Base-by-base conservation (phyloP, 192 early-diverging fungal genomes). In the Coemansia sp. region DNA sequence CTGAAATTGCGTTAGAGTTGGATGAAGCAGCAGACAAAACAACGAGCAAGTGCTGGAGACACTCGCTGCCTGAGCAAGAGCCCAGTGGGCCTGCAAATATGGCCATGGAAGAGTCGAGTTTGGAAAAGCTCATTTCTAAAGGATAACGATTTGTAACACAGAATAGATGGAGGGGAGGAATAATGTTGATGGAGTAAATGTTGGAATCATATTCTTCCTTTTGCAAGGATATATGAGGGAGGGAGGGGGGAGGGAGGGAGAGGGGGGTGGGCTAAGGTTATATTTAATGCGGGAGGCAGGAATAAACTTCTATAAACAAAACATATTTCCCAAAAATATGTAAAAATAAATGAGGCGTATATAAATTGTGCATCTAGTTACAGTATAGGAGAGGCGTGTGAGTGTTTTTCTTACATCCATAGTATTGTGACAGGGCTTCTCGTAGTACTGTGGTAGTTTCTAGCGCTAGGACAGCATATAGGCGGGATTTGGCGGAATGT, bases 11-110 rank as follows among this genome's bases (percentile, higher is more conserved):
- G 9, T 4, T 23, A 10, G 9, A 53, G 23, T 14, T 26, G 24
- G 51, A 53, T 30, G 1, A 1, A 3, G 30, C 30, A 7, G 51
- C 9, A 4, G 51, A 53, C 9, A 53, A 6, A 15, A 26, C 23
- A 14, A 6, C 51, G 51, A 21, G 4, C 51, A 53, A 15, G 11
- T 26, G 51, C 0, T 53, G 21, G 59, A 59, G 60, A 1, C 51
- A 33, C 11, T 63, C 66, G 34, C 62, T 58, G 11, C 56, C 63
- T 43, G 90, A 91, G 60, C 90, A 88, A 52, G 91, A 89, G 62
- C 91, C 93, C 34, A 93, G 90, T 66, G 94, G 91, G 60, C 94
- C 95, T 46, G 92, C 93, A 87, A 97, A 97, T 58, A 96, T 86
- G 61, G 92, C 92, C 69, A 94, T 87, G 7, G 51, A 53, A 21